Evolutionary conservation across 2,329 filamentous ascomycete species (phyloP).

Genomic region (Fusarium palustre): DNA sequence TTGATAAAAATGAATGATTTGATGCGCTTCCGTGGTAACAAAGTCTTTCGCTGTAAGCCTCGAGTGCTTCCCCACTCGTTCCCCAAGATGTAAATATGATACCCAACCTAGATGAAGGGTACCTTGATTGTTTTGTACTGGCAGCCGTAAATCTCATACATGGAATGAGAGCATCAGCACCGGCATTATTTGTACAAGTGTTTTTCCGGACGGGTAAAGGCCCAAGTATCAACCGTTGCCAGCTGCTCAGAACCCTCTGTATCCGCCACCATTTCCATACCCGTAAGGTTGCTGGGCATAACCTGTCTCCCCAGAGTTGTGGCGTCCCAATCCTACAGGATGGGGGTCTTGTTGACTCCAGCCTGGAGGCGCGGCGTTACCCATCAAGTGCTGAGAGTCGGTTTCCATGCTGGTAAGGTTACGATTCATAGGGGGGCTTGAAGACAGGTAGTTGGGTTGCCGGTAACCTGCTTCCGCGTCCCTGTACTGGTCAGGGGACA

Average conservation of each 20-base stretch:
- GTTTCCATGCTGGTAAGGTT: conserved; percentile 54
- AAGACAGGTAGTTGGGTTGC: conserved; percentile 40
- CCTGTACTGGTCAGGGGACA: conserved; percentile 52
- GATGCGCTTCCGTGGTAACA: conserved; percentile 47
- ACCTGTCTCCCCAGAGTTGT: conserved; percentile 37
- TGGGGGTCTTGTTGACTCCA: conserved; percentile 44
- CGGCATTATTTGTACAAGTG: conserved; percentile 29
- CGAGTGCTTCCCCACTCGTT: conserved; percentile 25
- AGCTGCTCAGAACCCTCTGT: conserved; percentile 43
- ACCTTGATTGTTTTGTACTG: conserved; percentile 29
- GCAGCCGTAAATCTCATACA: conserved; percentile 8
- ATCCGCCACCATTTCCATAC: conserved; percentile 43
- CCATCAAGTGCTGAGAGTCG: conserved; percentile 55
- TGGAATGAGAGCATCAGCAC: conserved; percentile 24
- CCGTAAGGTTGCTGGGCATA: conserved; percentile 44
- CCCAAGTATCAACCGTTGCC: conserved; percentile 13
- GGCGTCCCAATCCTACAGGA: conserved; percentile 31
- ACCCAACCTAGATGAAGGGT: background rate
- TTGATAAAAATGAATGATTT: conserved; percentile 47
- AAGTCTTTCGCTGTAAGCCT: conserved; percentile 42
- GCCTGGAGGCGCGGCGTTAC: conserved; percentile 56
- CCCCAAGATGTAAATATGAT: conserved; percentile 30
- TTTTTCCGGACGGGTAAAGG: conserved; percentile 10
- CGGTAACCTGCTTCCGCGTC: conserved; percentile 40
- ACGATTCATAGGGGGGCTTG: conserved; percentile 50